Percentiles rank a stretch among this genome's conserved stretches.
Evolutionary conservation across 1,284 basidiomycete species (phyloP).

Genomic region (Naganishia albida): DNA sequence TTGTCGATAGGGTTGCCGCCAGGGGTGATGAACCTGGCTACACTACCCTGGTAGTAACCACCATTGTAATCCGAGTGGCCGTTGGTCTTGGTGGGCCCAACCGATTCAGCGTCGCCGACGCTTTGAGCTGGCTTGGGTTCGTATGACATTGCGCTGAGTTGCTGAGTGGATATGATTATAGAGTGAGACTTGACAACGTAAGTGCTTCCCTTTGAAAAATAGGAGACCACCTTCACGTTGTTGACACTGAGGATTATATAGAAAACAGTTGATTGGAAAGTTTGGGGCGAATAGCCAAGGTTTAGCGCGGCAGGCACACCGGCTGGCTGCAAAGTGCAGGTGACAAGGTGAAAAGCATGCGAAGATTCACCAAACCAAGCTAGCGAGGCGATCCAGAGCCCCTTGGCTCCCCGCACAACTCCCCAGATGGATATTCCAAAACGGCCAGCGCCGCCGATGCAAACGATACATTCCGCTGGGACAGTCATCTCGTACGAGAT

Average conservation of each 20-base stretch:
- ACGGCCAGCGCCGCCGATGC: too few relatives aligned
- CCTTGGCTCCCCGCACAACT: too few relatives aligned
- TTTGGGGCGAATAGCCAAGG: conserved; percentile 22
- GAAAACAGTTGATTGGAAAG: conserved; percentile 23
- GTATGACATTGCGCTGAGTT: conserved; percentile 25
- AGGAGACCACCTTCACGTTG: background rate
- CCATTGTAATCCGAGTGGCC: conserved; percentile 5
- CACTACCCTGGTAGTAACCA: conserved; percentile 24
- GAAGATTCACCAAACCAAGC: too few relatives aligned
- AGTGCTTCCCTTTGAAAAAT: background rate
- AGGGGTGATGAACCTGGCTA: conserved; percentile 48
- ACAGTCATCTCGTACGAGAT: too few relatives aligned
- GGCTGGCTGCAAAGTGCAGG: too few relatives aligned
- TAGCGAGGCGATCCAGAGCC: too few relatives aligned
- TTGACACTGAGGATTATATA: background rate
- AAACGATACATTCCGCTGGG: too few relatives aligned
- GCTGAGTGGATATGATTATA: background rate
- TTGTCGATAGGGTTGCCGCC: conserved; percentile 56
- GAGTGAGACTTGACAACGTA: background rate
- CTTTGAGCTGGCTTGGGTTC: conserved; percentile 28
- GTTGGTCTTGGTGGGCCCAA: background rate
- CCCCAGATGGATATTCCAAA: too few relatives aligned
- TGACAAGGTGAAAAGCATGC: too few relatives aligned
- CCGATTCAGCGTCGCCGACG: conserved; percentile 16
- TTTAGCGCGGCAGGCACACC: too few relatives aligned